Evolutionary conservation across 129 eudicot species (phyloP).

Genomic region (Artemisia argyi): DNA sequence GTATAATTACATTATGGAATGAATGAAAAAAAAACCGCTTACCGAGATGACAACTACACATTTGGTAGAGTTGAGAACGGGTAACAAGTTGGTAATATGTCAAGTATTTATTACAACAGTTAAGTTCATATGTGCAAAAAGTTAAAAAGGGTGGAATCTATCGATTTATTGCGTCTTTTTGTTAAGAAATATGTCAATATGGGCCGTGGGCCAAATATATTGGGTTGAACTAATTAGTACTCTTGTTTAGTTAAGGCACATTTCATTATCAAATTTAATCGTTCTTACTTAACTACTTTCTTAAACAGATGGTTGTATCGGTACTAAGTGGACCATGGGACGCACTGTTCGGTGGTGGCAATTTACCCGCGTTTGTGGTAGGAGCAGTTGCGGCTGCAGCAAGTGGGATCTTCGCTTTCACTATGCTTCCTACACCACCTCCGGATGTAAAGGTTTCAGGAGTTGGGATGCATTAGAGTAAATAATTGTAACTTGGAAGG

Average conservation of each 20-base stretch:
- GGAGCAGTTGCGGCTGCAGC: slow-evolving; percentile 63
- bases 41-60: not conserved
- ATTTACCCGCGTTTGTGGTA: slow-evolving; percentile 68
- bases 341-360: slow-evolving; percentile 69
- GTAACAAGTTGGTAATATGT: not conserved
- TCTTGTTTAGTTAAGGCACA: too few species aligned
- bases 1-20: slow-evolving; percentile 11
- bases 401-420: slow-evolving; percentile 52
- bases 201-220: too few species aligned
- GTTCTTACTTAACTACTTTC: not conserved
- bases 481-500: slow-evolving; percentile 18
- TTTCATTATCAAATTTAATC: too few species aligned
- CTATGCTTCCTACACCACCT: slow-evolving; percentile 54
- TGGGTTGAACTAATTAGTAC: too few species aligned
- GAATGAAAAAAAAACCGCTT: too few species aligned
- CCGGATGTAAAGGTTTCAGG: slow-evolving; percentile 35
- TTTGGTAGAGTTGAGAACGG: not conserved
- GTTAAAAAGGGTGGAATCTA: not conserved
- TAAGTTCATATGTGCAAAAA: not conserved
- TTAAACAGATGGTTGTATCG: slow-evolving; percentile 62
- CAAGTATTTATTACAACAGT: not conserved
- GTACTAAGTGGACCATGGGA: slow-evolving; percentile 76
- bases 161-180: not conserved
- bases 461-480: slow-evolving; percentile 42
- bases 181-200: too few species aligned